Evolutionary conservation across 2,329 filamentous ascomycete genomes (phyloP).

Genomic region (Epichloe uncinata): DNA sequence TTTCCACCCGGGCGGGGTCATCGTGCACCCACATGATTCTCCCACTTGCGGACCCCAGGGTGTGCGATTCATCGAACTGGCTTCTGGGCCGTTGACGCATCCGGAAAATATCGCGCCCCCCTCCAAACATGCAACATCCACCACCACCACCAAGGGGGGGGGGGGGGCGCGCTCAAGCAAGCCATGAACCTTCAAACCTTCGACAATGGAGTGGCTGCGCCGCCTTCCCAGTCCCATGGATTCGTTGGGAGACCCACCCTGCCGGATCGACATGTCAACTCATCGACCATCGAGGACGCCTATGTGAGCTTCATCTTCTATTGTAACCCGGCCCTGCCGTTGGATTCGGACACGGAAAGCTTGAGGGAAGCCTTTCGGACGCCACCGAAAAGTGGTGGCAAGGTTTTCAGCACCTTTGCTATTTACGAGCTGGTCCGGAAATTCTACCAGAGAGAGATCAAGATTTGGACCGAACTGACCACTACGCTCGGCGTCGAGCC

Average conservation of each 20-base stretch:
- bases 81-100: neutral
- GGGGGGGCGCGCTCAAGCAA: neutral
- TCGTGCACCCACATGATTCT: neutral
- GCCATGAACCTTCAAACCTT: neutral
- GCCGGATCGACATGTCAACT: conserved; percentile 55
- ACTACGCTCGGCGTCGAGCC: conserved; percentile 80
- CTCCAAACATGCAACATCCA: neutral
- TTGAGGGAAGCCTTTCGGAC: conserved; percentile 64
- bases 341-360: conserved; percentile 54
- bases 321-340: conserved; percentile 67
- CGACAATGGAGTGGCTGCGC: neutral
- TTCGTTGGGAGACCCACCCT: conserved; percentile 24
- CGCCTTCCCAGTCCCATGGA: neutral
- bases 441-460: conserved; percentile 71
- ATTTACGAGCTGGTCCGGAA: conserved; percentile 68
- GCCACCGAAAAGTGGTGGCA: conserved; percentile 77
- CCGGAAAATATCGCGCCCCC: neutral
- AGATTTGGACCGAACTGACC: conserved; percentile 84
- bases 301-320: conserved; percentile 79
- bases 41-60: neutral
- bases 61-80: neutral
- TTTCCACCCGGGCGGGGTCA: too few relatives aligned
- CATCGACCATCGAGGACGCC: conserved; percentile 62
- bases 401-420: conserved; percentile 65
- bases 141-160: neutral